Percentiles rank a stretch among this genome's conserved stretches.
Evolutionary conservation across 2,329 filamentous ascomycete species (phyloP).

Genomic region (Stachybotrys echinatus): DNA sequence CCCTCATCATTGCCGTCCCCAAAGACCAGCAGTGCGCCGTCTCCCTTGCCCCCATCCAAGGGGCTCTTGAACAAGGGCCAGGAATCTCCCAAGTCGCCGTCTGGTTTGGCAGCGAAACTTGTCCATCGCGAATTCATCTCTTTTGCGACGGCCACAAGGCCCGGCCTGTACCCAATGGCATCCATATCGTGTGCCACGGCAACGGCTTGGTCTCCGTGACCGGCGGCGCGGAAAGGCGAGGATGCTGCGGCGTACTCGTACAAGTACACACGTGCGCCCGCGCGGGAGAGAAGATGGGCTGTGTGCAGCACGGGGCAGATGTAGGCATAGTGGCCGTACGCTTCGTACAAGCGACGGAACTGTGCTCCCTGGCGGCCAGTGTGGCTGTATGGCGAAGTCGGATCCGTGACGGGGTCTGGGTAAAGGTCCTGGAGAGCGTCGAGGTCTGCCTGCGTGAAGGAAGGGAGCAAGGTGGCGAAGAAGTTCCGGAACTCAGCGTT

Average conservation of each 20-base stretch:
- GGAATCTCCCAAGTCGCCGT: conserved; percentile 11
- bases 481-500: conserved; percentile 52
- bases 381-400: conserved; percentile 34
- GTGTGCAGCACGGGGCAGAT: conserved; percentile 59
- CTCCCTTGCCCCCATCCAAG: conserved; percentile 19
- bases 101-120: conserved; percentile 24
- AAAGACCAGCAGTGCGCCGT: conserved; percentile 46
- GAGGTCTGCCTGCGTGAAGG: conserved; percentile 46
- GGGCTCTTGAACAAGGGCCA: conserved; percentile 42
- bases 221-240: conserved; percentile 28
- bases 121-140: conserved; percentile 40
- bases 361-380: conserved; percentile 40
- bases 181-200: conserved; percentile 37
- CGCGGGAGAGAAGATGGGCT: conserved; percentile 32
- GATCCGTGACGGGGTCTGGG: conserved; percentile 46
- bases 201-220: conserved; percentile 41
- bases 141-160: conserved; percentile 29
- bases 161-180: conserved; percentile 24
- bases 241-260: conserved; percentile 56
- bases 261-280: conserved; percentile 39
- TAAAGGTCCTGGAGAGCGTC: conserved; percentile 54
- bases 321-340: conserved; percentile 61
- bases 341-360: conserved; percentile 52
- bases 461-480: conserved; percentile 57
- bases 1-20: conserved; percentile 55